A percentile compares a stretch with the other conserved stretches of the same genome.
Evolutionary conservation across 1,139 yeast genomes (phyloP).

Genomic region (Geotrichum candidum): DNA sequence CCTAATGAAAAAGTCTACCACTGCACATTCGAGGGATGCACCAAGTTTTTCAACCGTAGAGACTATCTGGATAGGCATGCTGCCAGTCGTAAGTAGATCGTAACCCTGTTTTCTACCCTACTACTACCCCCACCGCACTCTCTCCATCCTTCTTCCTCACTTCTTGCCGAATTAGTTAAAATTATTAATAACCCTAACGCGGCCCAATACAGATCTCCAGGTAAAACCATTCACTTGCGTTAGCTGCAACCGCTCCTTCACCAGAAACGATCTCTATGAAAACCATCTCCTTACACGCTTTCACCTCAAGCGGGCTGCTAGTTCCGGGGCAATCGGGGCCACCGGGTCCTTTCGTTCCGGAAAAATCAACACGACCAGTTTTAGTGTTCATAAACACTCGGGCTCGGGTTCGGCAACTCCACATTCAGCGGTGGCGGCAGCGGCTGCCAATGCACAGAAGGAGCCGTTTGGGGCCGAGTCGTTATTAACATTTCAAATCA

Average conservation of each 20-base stretch:
- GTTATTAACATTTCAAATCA: neutral
- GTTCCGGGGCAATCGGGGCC: constrained; percentile 1
- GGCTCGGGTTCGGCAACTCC: neutral
- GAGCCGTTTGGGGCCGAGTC: neutral
- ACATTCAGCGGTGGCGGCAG: neutral
- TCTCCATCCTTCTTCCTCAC: neutral
- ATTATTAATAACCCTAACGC: neutral
- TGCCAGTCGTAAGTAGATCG: constrained; percentile 29
- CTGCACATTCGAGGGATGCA: constrained; percentile 33
- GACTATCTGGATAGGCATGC: constrained; percentile 36
- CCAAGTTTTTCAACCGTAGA: constrained; percentile 33
- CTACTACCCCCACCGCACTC: neutral
- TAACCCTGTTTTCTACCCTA: neutral
- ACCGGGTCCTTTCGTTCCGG: constrained; percentile 1
- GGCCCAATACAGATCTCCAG: constrained; percentile 22
- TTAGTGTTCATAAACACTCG: neutral
- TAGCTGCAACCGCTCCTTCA: constrained; percentile 34
- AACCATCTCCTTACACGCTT: constrained; percentile 33
- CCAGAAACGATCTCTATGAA: constrained; percentile 34
- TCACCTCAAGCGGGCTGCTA: constrained; percentile 27
- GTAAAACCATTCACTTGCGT: constrained; percentile 33
- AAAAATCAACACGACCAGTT: neutral
- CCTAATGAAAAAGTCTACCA: constrained; percentile 17
- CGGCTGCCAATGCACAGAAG: neutral
- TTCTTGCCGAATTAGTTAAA: neutral